Conservation (phyloP, 2,329 filamentous ascomycete genomes). For the Tolypocladium tropicale region DNA sequence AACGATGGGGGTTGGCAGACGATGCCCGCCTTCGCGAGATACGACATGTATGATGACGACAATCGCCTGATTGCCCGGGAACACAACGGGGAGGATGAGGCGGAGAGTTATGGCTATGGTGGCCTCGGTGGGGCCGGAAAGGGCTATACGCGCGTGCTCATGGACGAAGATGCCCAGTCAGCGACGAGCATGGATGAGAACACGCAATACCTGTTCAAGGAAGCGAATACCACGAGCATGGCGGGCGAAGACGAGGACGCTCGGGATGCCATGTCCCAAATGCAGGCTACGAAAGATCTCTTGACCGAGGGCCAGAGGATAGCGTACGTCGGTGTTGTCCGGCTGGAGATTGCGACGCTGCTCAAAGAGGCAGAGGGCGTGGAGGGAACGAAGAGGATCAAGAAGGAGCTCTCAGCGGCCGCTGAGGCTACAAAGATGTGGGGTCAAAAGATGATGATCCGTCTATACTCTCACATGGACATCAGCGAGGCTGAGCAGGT, state of each 20-base stretch:
- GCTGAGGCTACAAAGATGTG: slow-evolving; percentile 84
- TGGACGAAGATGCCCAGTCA: slow-evolving; percentile 90
- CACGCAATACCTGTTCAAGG: slow-evolving; percentile 89
- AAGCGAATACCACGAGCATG: slow-evolving; percentile 47
- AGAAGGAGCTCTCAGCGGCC: slow-evolving; percentile 60
- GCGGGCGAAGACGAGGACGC: slow-evolving; percentile 73
- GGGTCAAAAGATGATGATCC: slow-evolving; percentile 97
- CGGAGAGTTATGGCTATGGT: slow-evolving; percentile 56
- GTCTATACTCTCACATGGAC: slow-evolving; percentile 92
- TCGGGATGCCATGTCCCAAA: slow-evolving; percentile 76
- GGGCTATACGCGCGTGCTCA: slow-evolving; percentile 88
- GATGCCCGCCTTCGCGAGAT: slow-evolving; percentile 88
- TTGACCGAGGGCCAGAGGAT: slow-evolving; percentile 92
- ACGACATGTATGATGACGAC: slow-evolving; percentile 93
- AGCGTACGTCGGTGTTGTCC: slow-evolving; percentile 85
- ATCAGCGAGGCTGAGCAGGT: slow-evolving; percentile 84
- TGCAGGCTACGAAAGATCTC: slow-evolving; percentile 92
- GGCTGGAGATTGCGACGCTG: slow-evolving; percentile 73
- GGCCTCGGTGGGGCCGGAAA: slow-evolving; percentile 83
- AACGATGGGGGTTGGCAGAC: slow-evolving; percentile 76
- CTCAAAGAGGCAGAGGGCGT: slow-evolving; percentile 55
- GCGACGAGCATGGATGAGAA: slow-evolving; percentile 96
- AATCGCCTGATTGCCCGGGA: slow-evolving; percentile 79
- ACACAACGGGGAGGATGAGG: slow-evolving; percentile 61
- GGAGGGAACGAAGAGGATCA: slow-evolving; percentile 52